Percentiles rank a stretch among this genome's conserved stretches.
These are phyloP conservation scores for Cyberlindnera xylosilytica DNA, from an alignment of 805 yeast genomes.

Conservation along the genomic window DNA sequence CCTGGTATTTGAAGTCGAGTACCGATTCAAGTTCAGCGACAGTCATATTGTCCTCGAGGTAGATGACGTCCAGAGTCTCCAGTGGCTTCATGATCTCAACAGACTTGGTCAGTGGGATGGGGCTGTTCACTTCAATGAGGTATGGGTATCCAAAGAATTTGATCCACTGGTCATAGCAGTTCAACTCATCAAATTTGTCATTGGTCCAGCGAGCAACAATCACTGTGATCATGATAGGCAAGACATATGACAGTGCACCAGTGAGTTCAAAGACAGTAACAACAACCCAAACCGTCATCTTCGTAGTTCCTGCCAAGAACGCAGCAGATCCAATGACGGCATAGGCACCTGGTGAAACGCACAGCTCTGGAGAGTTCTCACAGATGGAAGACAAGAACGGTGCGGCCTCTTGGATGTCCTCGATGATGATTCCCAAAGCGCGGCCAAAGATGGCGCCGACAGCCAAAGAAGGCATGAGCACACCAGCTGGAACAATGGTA, in stretches of 20 bases:
- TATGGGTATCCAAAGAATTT: slow-evolving; percentile 39
- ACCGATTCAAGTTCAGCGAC: slow-evolving; percentile 28
- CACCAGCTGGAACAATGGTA: slow-evolving; percentile 64
- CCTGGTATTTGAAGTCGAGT: slow-evolving; percentile 28
- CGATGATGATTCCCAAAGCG: slow-evolving; percentile 49
- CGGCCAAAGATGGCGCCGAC: slow-evolving; percentile 63
- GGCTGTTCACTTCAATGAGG: slow-evolving; percentile 37
- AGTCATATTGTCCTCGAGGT: slow-evolving; percentile 30
- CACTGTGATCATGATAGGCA: slow-evolving; percentile 84
- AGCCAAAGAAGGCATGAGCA: slow-evolving; percentile 59
- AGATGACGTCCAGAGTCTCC: slow-evolving; percentile 27
- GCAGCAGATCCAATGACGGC: slow-evolving; percentile 89
- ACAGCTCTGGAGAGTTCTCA: slow-evolving; percentile 41
- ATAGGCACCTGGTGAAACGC: slow-evolving; percentile 83
- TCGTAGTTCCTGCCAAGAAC: slow-evolving; percentile 75
- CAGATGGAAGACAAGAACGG: slow-evolving; percentile 37
- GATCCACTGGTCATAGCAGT: slow-evolving; percentile 65
- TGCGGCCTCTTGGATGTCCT: slow-evolving; percentile 40
- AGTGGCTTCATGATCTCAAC: slow-evolving; percentile 34
- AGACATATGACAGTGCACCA: slow-evolving; percentile 79
- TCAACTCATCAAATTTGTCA: slow-evolving; percentile 55
- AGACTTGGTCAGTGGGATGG: slow-evolving; percentile 37
- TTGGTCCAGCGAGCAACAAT: slow-evolving; percentile 71
- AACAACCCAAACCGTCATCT: slow-evolving; percentile 76
- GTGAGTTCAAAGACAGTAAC: slow-evolving; percentile 80